Base-by-base conservation (phyloP, 495 filamentous ascomycete species). In the Neurospora sp. region DNA sequence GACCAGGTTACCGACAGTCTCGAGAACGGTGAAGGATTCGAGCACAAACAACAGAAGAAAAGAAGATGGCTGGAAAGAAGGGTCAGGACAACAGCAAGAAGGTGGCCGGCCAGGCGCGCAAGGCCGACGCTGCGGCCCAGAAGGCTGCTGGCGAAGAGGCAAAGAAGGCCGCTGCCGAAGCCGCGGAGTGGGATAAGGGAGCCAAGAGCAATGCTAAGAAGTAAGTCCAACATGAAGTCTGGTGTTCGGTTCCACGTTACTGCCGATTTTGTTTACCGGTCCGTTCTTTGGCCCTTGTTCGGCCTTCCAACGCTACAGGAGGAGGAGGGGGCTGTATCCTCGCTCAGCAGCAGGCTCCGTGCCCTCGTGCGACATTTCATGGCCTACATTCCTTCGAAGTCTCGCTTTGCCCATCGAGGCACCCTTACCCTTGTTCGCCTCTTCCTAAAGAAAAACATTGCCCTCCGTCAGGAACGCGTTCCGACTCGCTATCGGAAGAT, bases 31-130 rank as follows among this genome's bases (percentile, higher is more conserved):
- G 53, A 65, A 65, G 27, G 53, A 18, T 65, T 37, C 39, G 12
- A 72, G 38, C 46, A 42, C 31, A 41, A 73, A 31, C 59, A 71
- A 18, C 12, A 90, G 88, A 6, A 83, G 82, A 68, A 93, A 93
- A 82, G 96, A 93, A 82, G 85, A 82, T 71, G 89, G 85, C 18
- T 83, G 81, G 82, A 96, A 93, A 82, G 85, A 82, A 71, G 89
- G 85, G 16, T 83, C 81, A 73, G 88, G 92, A 94, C 75, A 92
- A 91, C 83, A 91, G 88, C 77, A 98, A 97, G 86, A 98, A 98
- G 84, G 94, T 85, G 0, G 88, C 89, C 3, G 96, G 96, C 75
- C 93, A 98, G 77, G 94, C 95, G 72, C 86, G 94, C 84, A 99
- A 99, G 86, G 94, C 96, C 72, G 93, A 97, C 61, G 88, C 89